Evolutionary conservation across 768 basidiomycete genomes (phyloP).

Genomic region (Suillus americanus): DNA sequence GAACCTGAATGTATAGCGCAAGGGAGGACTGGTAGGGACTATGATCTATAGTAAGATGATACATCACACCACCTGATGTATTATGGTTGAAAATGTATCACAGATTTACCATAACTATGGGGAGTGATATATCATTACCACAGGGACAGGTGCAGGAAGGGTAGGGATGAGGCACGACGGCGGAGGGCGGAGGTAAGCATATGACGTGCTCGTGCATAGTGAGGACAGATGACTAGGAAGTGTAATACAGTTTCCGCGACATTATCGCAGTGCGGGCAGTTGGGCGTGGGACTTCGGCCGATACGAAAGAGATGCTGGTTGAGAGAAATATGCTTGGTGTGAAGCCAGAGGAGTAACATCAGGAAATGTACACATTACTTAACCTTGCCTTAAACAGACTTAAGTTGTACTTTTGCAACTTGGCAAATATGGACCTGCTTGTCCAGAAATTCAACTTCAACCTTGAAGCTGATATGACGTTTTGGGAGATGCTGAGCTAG

Average conservation of each 20-base stretch:
- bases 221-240: slow-evolving; percentile 28
- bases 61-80: background rate
- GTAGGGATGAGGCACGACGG: fast-evolving
- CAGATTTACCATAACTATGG: background rate
- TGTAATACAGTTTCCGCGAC: slow-evolving; percentile 29
- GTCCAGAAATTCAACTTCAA: too few relatives aligned
- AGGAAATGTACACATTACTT: too few relatives aligned
- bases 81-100: background rate
- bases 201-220: slow-evolving; percentile 3
- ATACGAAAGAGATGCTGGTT: slow-evolving; percentile 31
- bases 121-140: background rate
- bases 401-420: too few relatives aligned
- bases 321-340: slow-evolving; percentile 31
- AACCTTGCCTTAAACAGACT: too few relatives aligned
- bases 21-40: background rate
- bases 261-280: slow-evolving; percentile 24
- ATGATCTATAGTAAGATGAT: background rate
- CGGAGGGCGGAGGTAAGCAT: background rate
- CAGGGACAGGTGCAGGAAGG: background rate
- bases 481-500: slow-evolving; percentile 6
- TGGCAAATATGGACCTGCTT: too few relatives aligned
- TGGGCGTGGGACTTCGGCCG: slow-evolving; percentile 17
- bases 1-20: background rate
- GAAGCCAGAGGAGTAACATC: slow-evolving; percentile 32
- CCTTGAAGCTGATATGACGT: slow-evolving; percentile 18